Evolutionary conservation across 768 basidiomycete species (phyloP).

Genomic region (Mycena amicta): DNA sequence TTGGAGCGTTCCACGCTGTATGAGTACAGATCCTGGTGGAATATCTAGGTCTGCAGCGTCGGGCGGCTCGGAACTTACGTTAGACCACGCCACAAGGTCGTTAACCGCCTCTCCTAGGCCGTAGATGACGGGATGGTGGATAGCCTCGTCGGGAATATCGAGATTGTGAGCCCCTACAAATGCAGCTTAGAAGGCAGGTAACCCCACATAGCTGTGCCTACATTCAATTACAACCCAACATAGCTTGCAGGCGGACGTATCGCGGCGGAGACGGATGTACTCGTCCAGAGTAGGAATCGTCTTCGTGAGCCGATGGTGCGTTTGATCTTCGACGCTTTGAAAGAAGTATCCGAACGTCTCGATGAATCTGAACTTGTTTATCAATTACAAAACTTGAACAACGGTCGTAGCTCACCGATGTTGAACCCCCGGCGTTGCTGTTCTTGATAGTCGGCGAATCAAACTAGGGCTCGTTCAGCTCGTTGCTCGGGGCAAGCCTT

Average conservation of each 20-base stretch:
- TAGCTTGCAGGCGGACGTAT: neutral
- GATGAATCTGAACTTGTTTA: neutral
- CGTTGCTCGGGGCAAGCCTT: too few relatives aligned
- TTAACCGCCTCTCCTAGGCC: neutral
- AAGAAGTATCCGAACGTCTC: neutral
- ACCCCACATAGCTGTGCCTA: too few relatives aligned
- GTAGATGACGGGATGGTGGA: neutral
- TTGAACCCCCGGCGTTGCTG: neutral
- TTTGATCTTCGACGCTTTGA: neutral
- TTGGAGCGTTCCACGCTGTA: conserved; percentile 55
- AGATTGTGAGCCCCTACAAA: neutral
- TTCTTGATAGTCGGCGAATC: neutral
- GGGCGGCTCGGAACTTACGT: neutral
- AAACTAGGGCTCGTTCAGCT: too few relatives aligned
- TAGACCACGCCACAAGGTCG: neutral
- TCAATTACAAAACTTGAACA: neutral
- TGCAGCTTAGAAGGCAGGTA: neutral
- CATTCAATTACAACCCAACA: neutral
- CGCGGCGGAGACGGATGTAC: neutral
- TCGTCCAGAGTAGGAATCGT: neutral
- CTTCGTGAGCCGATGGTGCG: neutral
- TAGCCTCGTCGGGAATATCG: neutral
- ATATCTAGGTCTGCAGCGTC: neutral
- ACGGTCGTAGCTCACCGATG: neutral
- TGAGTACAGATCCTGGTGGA: conserved; percentile 60